Percentiles rank a stretch among this genome's conserved stretches.
These are phyloP conservation scores for Thalassiosira ordinaria DNA, from an alignment of 352 stramenopile species.

Conservation along the genomic window DNA sequence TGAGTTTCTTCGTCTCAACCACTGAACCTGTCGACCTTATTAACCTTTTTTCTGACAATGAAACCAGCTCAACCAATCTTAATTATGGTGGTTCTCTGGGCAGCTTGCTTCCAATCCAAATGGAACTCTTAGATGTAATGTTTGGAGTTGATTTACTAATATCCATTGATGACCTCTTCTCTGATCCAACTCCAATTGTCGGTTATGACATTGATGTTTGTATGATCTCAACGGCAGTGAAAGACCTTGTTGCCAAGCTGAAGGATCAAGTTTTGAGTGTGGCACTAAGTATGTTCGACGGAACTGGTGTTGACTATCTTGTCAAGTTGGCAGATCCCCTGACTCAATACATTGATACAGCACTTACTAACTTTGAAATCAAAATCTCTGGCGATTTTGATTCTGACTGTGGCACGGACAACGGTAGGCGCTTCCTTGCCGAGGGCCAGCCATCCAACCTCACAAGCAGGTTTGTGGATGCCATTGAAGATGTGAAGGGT, in stretches of 20 bases:
- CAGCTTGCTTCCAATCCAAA: conserved; percentile 13
- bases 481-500: conserved; percentile 24
- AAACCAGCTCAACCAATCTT: no score
- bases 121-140: no score
- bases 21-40: background rate
- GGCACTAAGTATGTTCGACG: conserved; percentile 7
- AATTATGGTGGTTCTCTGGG: no score
- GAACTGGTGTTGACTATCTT: conserved; percentile 22
- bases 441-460: conserved; percentile 10
- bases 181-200: background rate
- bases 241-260: conserved; percentile 10
- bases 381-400: conserved; percentile 9
- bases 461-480: background rate
- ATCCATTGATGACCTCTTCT: conserved; percentile 21
- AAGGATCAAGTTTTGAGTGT: conserved; percentile 3
- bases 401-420: conserved; percentile 12
- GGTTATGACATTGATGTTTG: conserved; percentile 18
- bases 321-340: conserved; percentile 37
- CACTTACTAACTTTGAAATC: conserved; percentile 29
- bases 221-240: conserved; percentile 13
- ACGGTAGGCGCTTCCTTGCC: background rate
- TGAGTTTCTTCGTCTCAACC: background rate
- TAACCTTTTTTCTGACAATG: background rate
- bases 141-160: conserved; percentile 22
- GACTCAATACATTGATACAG: conserved; percentile 28